A percentile compares a stretch with the other conserved stretches of the same genome.
These are phyloP conservation scores for Cladosporium sphaerospermum DNA, from an alignment of 2,329 filamentous ascomycete genomes.

Conservation along the genomic window DNA sequence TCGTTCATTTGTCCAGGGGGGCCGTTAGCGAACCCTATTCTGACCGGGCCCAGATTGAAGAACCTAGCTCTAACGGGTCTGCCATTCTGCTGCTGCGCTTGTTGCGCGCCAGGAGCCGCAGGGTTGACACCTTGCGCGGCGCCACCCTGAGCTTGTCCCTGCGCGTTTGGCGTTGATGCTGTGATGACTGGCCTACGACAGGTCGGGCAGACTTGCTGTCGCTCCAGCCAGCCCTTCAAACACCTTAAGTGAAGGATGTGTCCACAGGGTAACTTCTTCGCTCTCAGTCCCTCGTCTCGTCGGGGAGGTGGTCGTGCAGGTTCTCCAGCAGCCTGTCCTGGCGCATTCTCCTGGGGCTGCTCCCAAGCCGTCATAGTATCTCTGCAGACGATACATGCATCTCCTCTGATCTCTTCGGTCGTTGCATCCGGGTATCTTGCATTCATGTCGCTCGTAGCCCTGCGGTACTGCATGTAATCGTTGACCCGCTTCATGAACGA, in stretches of 20 bases:
- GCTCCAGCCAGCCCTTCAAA: conserved; percentile 91
- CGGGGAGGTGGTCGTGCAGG: conserved; percentile 30
- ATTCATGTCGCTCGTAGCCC: conserved; percentile 91
- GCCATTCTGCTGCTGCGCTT: conserved; percentile 25
- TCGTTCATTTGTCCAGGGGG: conserved; percentile 43
- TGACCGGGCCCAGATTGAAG: conserved; percentile 67
- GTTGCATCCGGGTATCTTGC: conserved; percentile 84
- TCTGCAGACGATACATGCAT: conserved; percentile 95
- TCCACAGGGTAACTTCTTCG: conserved; percentile 94
- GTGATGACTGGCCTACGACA: conserved; percentile 70
- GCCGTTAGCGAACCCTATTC: conserved; percentile 62
- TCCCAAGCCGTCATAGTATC: conserved; percentile 89
- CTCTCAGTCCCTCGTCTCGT: conserved; percentile 75
- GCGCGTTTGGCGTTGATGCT: conserved; percentile 13
- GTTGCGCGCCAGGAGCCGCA: conserved; percentile 14
- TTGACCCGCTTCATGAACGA: conserved; percentile 87
- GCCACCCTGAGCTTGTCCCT: conserved; percentile 17
- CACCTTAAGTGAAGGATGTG: conserved; percentile 94
- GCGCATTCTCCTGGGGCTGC: conserved; percentile 39
- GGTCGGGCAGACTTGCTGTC: conserved; percentile 94
- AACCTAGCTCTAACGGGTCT: conserved; percentile 36
- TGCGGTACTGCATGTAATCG: conserved; percentile 82
- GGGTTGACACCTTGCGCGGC: conserved; percentile 13
- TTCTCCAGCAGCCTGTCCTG: conserved; percentile 25
- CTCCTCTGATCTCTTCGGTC: conserved; percentile 71